These are phyloP conservation scores for Mortierella polycephala DNA, from an alignment of 371 early-diverging fungal species.

Conservation along the genomic window DNA sequence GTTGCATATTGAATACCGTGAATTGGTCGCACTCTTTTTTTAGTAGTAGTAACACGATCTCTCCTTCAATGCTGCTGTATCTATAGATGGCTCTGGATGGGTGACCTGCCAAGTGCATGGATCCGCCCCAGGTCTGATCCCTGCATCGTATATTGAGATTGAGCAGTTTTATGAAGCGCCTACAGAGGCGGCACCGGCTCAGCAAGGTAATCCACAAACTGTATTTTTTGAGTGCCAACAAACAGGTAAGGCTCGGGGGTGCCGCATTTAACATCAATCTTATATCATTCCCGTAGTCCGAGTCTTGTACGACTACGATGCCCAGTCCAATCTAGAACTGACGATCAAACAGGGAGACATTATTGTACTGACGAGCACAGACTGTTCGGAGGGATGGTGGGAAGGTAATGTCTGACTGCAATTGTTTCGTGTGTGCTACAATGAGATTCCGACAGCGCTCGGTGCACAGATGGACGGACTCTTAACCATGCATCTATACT, in stretches of 20 bases:
- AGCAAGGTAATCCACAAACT: conserved; percentile 23
- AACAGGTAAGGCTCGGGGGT: not conserved
- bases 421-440: no score
- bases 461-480: no score
- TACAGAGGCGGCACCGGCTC: conserved; percentile 20
- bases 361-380: conserved; percentile 66
- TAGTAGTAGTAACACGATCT: not conserved
- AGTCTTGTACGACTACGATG: conserved; percentile 80
- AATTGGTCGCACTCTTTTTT: not conserved
- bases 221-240: no score
- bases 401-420: conserved; percentile 59
- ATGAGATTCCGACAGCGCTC: no score
- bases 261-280: no score
- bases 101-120: conserved; percentile 61
- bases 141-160: conserved; percentile 74
- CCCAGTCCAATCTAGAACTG: conserved; percentile 81
- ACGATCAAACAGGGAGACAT: conserved; percentile 74
- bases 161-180: conserved; percentile 43
- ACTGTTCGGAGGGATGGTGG: conserved; percentile 82
- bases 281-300: conserved; percentile 60
- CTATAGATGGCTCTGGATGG: conserved; percentile 82
- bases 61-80: not conserved
- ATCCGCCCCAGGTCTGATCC: conserved; percentile 72
- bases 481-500: not conserved
- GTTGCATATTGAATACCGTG: no score